Percentiles rank a stretch among this genome's conserved stretches.
These are phyloP conservation scores for Tuber calosporum DNA, from an alignment of 495 filamentous ascomycete genomes.

Conservation along the genomic window DNA sequence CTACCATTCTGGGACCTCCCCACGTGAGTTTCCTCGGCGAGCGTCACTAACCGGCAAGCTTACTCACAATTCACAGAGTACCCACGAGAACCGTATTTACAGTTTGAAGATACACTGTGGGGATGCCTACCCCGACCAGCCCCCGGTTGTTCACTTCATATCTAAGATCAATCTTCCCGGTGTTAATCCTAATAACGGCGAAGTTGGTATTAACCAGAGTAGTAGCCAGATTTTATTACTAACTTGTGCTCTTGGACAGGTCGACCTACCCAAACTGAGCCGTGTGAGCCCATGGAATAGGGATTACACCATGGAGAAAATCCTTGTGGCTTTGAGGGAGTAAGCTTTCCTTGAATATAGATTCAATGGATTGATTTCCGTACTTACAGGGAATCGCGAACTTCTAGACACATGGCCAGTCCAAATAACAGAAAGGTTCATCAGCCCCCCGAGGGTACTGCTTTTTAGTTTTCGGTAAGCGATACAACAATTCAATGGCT, in stretches of 20 bases:
- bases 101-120: slow-evolving; percentile 96
- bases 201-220: slow-evolving; percentile 46
- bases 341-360: slow-evolving; percentile 38
- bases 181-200: slow-evolving; percentile 69
- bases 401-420: slow-evolving; percentile 80
- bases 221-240: background rate
- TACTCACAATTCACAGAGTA: slow-evolving; percentile 54
- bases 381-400: slow-evolving; percentile 29
- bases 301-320: slow-evolving; percentile 86
- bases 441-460: slow-evolving; percentile 83
- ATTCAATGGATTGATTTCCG: background rate
- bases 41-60: background rate
- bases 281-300: slow-evolving; percentile 83
- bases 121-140: slow-evolving; percentile 75
- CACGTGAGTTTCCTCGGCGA: slow-evolving; percentile 58
- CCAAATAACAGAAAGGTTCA: slow-evolving; percentile 88
- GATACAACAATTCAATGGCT: background rate
- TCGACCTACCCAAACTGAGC: slow-evolving; percentile 73
- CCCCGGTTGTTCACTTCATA: slow-evolving; percentile 81
- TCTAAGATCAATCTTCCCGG: slow-evolving; percentile 93
- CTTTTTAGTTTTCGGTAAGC: slow-evolving; percentile 46
- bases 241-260: slow-evolving; percentile 47
- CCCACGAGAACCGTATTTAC: slow-evolving; percentile 97
- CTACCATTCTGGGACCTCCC: slow-evolving; percentile 91
- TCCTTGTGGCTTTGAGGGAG: slow-evolving; percentile 82